A percentile compares a stretch with the other conserved stretches of the same genome.
phyloP scores from a whole-genome alignment of 2,329 filamentous ascomycete species.

The Hypoxylon sp. region DNA sequence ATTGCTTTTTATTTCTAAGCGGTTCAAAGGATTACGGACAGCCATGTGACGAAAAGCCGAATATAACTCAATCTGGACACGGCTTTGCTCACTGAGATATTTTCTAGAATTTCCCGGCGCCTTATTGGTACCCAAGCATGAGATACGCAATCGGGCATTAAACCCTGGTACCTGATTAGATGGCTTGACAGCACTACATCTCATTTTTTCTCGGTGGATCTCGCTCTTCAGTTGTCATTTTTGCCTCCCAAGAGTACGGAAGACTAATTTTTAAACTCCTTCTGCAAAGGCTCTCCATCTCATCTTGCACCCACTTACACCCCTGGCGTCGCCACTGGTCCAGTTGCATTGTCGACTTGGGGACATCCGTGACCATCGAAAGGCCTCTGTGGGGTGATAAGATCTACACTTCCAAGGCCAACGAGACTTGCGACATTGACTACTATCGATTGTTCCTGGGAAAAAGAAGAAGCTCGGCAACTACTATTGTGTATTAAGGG shows the following conservation, averaged over 20 bases:
- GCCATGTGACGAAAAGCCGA: conserved; percentile 23
- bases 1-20: conserved; percentile 33
- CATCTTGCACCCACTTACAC: conserved; percentile 29
- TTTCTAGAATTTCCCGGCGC: conserved; percentile 32
- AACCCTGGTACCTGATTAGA: conserved; percentile 41
- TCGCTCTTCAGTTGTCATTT: conserved; percentile 32
- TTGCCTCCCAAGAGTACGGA: conserved; percentile 37
- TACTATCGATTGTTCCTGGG: conserved; percentile 19
- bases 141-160: conserved; percentile 51
- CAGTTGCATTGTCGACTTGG: conserved; percentile 27
- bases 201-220: conserved; percentile 37
- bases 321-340: conserved; percentile 34
- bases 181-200: conserved; percentile 33
- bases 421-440: conserved; percentile 29
- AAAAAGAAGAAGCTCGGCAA: conserved; percentile 15
- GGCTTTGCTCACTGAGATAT: conserved; percentile 30
- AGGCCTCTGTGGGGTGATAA: conserved; percentile 32
- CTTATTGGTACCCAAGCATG: conserved; percentile 54
- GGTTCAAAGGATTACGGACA: conserved; percentile 21
- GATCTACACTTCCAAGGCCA: conserved; percentile 37
- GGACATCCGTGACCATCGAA: conserved; percentile 36
- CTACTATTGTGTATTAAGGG: conserved; percentile 9
- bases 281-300: conserved; percentile 26
- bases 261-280: conserved; percentile 3
- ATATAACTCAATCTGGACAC: conserved; percentile 34